Base-by-base conservation (phyloP, 257 asterid genomes). In the Euphrasia confusa region DNA sequence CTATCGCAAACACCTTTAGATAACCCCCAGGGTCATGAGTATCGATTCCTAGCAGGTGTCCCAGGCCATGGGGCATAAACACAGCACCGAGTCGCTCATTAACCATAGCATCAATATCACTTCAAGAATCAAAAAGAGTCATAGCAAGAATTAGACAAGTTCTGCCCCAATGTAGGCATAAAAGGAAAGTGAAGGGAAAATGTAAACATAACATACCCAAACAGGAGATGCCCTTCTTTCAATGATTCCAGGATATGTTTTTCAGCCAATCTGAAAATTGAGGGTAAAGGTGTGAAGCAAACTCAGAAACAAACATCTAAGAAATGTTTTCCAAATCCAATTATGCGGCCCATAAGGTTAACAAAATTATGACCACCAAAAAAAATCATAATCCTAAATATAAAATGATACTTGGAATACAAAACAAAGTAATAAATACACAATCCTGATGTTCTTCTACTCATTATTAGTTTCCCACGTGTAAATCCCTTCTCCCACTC, bases 1-100 rank as follows among this genome's bases (percentile, higher is more conserved):
- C 55, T 50, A 73, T 63, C 48, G 5, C n/a, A 53, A 59, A 32
- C 58, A 89, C 99, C 97, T 84, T 75, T 39, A 83, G 84, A 77
- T 83, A 89, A 70, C 97, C 99, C 69, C 99, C 97, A 57, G 95
- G 89, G 77, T 92, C 99, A 70, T 92, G 99, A 64, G 97, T 89
- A 84, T 92, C 99, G 39, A 92, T 86, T 55, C 97, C 99, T 61
- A 92, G 75, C 61, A 92, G 89, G 83, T 92, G 99, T 39, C 99
- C 99, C 65, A 92, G 85, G 57, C 99, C 99, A 61, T 92, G 99
- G 50, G 97, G 96, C 86, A 92, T 68, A 76, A 89, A 86, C 64
- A 89, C 84, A 74, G 97, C 95, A 67, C 99, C 99, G 58, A 92
- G 58, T 44, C 91, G 78, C 73, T 85, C 89, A 45, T 66, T 64